Conservation (phyloP, 331 rosid genomes). For the Telfairia occidentalis region DNA sequence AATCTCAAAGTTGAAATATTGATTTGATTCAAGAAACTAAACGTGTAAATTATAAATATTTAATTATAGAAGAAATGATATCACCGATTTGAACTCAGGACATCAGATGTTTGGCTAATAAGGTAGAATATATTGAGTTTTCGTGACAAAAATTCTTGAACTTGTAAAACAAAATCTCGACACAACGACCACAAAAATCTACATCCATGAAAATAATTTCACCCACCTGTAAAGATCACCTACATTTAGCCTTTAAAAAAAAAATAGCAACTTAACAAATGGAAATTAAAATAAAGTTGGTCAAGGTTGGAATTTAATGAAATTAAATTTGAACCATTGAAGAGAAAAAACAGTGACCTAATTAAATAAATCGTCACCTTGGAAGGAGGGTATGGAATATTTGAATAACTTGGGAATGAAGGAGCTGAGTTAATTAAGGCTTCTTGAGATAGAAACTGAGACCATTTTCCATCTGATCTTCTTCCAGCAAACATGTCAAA, state of each 20-base stretch:
- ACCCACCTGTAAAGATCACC: background rate
- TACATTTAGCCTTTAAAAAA: background rate
- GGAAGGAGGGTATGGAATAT: slow-evolving; percentile 59
- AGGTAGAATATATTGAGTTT: background rate
- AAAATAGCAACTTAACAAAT: background rate
- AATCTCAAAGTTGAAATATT: too few relatives aligned
- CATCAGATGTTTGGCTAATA: background rate
- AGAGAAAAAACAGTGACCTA: background rate
- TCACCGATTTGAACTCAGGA: background rate
- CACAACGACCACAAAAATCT: background rate
- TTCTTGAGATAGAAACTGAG: slow-evolving; percentile 46
- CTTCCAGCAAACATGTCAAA: slow-evolving; percentile 18
- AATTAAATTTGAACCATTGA: background rate
- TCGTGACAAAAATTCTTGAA: too few relatives aligned
- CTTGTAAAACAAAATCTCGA: too few relatives aligned
- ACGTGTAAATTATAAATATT: too few relatives aligned
- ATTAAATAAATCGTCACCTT: slow-evolving; percentile 36
- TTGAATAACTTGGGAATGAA: slow-evolving; percentile 33
- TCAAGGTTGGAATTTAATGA: background rate
- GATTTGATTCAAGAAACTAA: too few relatives aligned
- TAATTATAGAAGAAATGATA: background rate
- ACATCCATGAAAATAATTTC: background rate
- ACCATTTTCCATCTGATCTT: slow-evolving; percentile 40
- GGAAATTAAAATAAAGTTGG: background rate
- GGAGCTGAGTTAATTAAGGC: slow-evolving; percentile 33